These are phyloP conservation scores for Galerina marginata DNA, from an alignment of 768 basidiomycete genomes.

Conservation along the genomic window DNA sequence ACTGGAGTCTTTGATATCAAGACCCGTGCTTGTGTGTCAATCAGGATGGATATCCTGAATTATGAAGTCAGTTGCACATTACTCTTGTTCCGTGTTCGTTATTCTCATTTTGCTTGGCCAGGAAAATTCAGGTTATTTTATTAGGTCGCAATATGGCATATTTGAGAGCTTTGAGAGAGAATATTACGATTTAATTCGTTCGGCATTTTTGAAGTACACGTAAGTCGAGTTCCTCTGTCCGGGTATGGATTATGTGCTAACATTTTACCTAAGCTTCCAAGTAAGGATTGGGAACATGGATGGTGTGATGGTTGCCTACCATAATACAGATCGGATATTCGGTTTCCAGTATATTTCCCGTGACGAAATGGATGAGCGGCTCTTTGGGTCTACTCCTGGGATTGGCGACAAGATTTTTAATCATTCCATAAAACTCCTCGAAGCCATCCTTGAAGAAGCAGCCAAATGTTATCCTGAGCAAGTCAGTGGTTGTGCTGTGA, in stretches of 20 bases:
- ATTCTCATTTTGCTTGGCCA: conserved; percentile 29
- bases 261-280: conserved; percentile 70
- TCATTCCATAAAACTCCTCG: conserved; percentile 74
- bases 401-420: conserved; percentile 79
- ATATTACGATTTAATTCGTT: conserved; percentile 92
- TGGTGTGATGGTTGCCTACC: conserved; percentile 87
- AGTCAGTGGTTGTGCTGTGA: conserved; percentile 44
- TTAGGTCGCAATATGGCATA: conserved; percentile 64
- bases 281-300: conserved; percentile 97
- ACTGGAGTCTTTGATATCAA: conserved; percentile 96
- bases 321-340: conserved; percentile 85
- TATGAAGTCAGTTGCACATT: conserved; percentile 54
- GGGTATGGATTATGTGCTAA: not conserved
- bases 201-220: conserved; percentile 95
- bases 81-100: not conserved
- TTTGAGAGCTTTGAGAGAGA: conserved; percentile 89
- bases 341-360: conserved; percentile 94
- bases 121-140: conserved; percentile 83
- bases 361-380: conserved; percentile 82
- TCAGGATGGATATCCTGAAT: conserved; percentile 87
- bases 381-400: conserved; percentile 64
- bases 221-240: conserved; percentile 30
- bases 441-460: conserved; percentile 65
- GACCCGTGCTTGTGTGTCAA: conserved; percentile 84
- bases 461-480: conserved; percentile 64